Conservation (phyloP, 2,329 filamentous ascomycete species). For the Cladosporium sp. region DNA sequence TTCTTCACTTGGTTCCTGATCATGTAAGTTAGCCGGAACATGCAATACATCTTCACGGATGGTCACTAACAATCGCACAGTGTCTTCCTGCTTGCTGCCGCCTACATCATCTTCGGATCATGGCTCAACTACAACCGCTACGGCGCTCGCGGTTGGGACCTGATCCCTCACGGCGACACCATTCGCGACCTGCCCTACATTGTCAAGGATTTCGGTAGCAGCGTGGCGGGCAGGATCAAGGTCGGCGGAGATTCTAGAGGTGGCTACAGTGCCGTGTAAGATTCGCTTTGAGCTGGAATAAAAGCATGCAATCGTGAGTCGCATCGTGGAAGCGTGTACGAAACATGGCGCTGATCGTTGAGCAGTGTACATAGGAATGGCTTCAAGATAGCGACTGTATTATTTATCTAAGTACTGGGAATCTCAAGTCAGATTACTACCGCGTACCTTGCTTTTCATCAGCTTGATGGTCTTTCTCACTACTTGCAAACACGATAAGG, state of each 20-base stretch:
- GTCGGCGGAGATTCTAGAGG: slow-evolving; percentile 74
- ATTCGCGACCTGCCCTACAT: slow-evolving; percentile 90
- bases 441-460: too few relatives aligned
- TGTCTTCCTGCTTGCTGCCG: slow-evolving; percentile 73
- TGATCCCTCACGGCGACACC: slow-evolving; percentile 85
- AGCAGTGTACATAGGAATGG: slow-evolving; percentile 1
- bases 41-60: too few relatives aligned
- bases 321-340: too few relatives aligned
- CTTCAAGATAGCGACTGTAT: background rate
- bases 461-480: too few relatives aligned
- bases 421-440: too few relatives aligned
- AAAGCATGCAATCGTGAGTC: too few relatives aligned
- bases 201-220: slow-evolving; percentile 77
- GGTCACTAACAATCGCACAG: slow-evolving; percentile 40
- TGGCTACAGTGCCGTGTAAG: slow-evolving; percentile 87
- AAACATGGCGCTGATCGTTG: background rate
- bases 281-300: background rate
- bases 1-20: slow-evolving; percentile 98
- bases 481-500: too few relatives aligned
- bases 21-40: slow-evolving; percentile 55
- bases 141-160: slow-evolving; percentile 88
- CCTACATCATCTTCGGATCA: slow-evolving; percentile 94
- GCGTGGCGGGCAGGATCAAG: slow-evolving; percentile 76
- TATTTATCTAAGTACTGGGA: background rate
- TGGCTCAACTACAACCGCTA: slow-evolving; percentile 99